Conservation (phyloP, 2,329 filamentous ascomycete species). For the Diaporthe amygdali region DNA sequence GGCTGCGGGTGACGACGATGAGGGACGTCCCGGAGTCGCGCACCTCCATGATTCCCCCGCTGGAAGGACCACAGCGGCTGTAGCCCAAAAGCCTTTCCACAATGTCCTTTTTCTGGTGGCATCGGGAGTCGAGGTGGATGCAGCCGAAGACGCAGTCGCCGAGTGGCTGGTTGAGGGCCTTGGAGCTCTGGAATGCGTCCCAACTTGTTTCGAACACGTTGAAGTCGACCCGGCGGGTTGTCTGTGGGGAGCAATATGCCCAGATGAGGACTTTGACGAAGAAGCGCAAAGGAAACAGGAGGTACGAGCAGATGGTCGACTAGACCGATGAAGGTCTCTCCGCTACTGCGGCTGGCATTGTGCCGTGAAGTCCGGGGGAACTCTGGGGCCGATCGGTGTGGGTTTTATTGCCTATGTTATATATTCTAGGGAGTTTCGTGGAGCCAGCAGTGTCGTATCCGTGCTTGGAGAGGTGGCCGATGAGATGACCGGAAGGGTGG, state of each 20-base stretch:
- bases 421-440: neutral
- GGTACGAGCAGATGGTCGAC: neutral
- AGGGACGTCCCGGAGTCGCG: neutral
- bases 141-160: slow-evolving; percentile 3
- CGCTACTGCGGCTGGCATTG: neutral
- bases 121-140: neutral
- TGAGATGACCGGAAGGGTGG: neutral
- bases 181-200: slow-evolving; percentile 1
- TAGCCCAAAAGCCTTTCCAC: neutral
- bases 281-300: neutral
- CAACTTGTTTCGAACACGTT: neutral
- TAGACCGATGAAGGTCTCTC: neutral
- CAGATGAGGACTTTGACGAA: neutral
- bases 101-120: neutral
- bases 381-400: neutral
- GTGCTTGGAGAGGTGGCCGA: neutral
- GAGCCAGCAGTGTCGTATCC: neutral
- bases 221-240: neutral
- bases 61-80: neutral
- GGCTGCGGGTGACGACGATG: neutral
- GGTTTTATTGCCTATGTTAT: no score
- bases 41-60: neutral
- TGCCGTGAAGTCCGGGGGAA: neutral
- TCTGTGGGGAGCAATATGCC: slow-evolving; percentile 1
- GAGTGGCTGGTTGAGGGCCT: neutral